phyloP scores from a whole-genome alignment of 192 early-diverging fungal species.

The Coemansia reversa region DNA sequence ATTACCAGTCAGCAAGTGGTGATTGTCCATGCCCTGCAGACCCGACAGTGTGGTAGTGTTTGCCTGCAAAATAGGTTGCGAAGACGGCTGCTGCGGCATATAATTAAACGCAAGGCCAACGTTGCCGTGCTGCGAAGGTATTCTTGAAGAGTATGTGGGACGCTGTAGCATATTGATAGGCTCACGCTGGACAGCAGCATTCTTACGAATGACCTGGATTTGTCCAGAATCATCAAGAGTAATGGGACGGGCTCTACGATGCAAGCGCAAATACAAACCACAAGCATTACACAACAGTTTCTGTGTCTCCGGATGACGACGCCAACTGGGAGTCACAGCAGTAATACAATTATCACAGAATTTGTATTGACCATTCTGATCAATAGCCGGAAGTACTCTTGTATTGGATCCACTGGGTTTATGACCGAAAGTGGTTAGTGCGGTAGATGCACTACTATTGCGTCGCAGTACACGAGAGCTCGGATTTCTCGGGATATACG shows the following conservation, averaged over 20 bases:
- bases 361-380: slow-evolving; percentile 44
- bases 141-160: not conserved
- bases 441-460: not conserved
- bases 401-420: slow-evolving; percentile 1
- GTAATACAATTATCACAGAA: slow-evolving; percentile 62
- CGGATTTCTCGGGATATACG: slow-evolving; percentile 17
- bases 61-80: slow-evolving; percentile 1
- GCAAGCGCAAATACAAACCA: slow-evolving; percentile 46
- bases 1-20: not conserved
- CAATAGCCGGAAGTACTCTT: slow-evolving; percentile 38
- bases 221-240: slow-evolving; percentile 37
- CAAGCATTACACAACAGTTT: slow-evolving; percentile 71
- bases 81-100: not conserved
- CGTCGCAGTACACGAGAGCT: not conserved
- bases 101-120: not conserved
- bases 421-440: not conserved
- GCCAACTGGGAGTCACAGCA: slow-evolving; percentile 64
- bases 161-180: slow-evolving; percentile 32
- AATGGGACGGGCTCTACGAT: slow-evolving; percentile 39
- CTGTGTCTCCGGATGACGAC: slow-evolving; percentile 60
- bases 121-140: not conserved
- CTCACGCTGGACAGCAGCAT: slow-evolving; percentile 44
- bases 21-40: not conserved
- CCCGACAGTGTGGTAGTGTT: not conserved
- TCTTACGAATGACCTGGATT: slow-evolving; percentile 49